Evolutionary conservation across 129 eudicot species (phyloP).

Genomic region (Calendula officinalis): DNA sequence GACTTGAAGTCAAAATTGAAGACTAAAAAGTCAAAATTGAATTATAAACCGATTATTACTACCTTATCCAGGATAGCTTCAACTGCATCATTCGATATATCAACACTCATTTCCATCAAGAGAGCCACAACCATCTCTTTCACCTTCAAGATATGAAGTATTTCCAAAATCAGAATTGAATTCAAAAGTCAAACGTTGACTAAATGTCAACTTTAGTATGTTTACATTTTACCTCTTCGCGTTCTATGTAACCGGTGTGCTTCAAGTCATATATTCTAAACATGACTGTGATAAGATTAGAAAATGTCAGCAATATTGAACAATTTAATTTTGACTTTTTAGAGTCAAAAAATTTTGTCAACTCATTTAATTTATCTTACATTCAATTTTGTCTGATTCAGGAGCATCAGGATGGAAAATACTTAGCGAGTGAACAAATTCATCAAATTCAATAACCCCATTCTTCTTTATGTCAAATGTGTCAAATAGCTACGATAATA

Average conservation of each 20-base stretch:
- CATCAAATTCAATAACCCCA: conserved; percentile 84
- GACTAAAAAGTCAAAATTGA: not conserved
- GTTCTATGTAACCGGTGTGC: conserved; percentile 73
- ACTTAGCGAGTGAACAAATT: conserved; percentile 73
- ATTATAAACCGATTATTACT: conserved; percentile 5
- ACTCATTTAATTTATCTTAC: conserved; percentile 39
- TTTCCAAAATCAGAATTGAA: conserved; percentile 17
- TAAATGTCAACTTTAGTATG: conserved; percentile 7
- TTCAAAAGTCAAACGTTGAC: conserved; percentile 25
- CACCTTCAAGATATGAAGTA: conserved; percentile 35
- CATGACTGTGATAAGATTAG: conserved; percentile 52
- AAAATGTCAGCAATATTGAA: conserved; percentile 8
- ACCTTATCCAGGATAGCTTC: conserved; percentile 80
- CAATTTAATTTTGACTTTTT: not conserved
- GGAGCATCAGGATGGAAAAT: conserved; percentile 81
- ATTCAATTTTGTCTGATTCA: conserved; percentile 58
- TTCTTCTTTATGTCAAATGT: conserved; percentile 70
- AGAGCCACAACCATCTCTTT: conserved; percentile 79
- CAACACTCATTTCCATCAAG: conserved; percentile 53
- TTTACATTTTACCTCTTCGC: conserved; percentile 62
- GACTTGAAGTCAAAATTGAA: not conserved
- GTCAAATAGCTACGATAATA: conserved; percentile 58
- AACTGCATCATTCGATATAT: conserved; percentile 58
- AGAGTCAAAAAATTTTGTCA: not conserved
- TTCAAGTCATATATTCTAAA: conserved; percentile 70